These are phyloP conservation scores for Pharnaceum exiguum DNA, from an alignment of 148 eudicot genomes.

Conservation along the genomic window DNA sequence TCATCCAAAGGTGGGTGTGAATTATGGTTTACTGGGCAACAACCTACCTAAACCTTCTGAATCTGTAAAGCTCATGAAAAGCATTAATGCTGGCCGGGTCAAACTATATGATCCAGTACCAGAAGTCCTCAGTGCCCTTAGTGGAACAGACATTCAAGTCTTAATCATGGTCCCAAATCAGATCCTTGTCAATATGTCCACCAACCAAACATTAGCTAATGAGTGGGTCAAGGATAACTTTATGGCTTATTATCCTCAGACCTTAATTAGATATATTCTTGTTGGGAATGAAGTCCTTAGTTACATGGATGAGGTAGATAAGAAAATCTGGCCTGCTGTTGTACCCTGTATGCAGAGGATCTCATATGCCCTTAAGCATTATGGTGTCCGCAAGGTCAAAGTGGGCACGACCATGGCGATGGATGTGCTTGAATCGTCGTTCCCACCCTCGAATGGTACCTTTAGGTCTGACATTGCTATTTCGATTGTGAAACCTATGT, in stretches of 20 bases:
- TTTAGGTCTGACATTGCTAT: slow-evolving; percentile 50
- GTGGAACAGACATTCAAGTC: slow-evolving; percentile 50
- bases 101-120: slow-evolving; percentile 69
- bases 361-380: slow-evolving; percentile 33
- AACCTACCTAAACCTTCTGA: slow-evolving; percentile 51
- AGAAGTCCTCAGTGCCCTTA: slow-evolving; percentile 53
- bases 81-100: slow-evolving; percentile 56
- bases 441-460: slow-evolving; percentile 69
- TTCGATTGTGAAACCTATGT: slow-evolving; percentile 57
- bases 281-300: slow-evolving; percentile 89
- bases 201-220: slow-evolving; percentile 66
- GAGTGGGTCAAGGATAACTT: slow-evolving; percentile 64
- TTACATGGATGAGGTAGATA: slow-evolving; percentile 21
- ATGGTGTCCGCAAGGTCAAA: slow-evolving; percentile 42
- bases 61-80: slow-evolving; percentile 58
- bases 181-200: slow-evolving; percentile 52
- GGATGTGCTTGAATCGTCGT: slow-evolving; percentile 60
- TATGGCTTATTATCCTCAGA: slow-evolving; percentile 54
- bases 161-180: slow-evolving; percentile 85
- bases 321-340: slow-evolving; percentile 40
- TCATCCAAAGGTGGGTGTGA: slow-evolving; percentile 34
- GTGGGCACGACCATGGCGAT: slow-evolving; percentile 82
- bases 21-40: slow-evolving; percentile 82
- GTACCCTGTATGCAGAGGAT: slow-evolving; percentile 83
- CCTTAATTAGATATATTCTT: slow-evolving; percentile 67